phyloP scores from a whole-genome alignment of 345 rosid genomes.

The Turnera subulata region DNA sequence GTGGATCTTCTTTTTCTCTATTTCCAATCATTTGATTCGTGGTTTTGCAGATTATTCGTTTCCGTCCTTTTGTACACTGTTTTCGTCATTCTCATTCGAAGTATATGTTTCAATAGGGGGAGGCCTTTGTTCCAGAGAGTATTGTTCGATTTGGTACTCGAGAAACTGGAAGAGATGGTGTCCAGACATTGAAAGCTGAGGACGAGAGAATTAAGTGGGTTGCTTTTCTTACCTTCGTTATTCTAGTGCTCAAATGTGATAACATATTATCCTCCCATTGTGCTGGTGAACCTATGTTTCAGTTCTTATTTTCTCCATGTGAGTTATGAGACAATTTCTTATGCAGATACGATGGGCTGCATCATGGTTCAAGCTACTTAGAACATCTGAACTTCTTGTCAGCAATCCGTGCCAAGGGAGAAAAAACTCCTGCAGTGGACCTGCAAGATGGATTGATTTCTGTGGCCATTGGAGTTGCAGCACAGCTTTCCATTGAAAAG shows the following conservation, averaged over 20 bases:
- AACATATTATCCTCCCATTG: too few species aligned
- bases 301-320: not conserved
- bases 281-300: too few species aligned
- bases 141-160: conserved; percentile 64
- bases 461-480: conserved; percentile 96
- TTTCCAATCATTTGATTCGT: not conserved
- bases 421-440: conserved; percentile 53
- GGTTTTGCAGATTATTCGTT: too few species aligned
- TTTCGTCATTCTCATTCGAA: not conserved
- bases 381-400: conserved; percentile 78
- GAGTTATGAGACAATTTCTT: not conserved
- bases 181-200: conserved; percentile 57
- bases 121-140: conserved; percentile 88
- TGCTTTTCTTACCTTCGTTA: not conserved
- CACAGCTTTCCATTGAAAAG: conserved; percentile 77
- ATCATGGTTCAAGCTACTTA: conserved; percentile 91
- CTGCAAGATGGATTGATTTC: conserved; percentile 87
- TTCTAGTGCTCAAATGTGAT: too few species aligned
- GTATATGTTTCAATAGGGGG: conserved; percentile 49
- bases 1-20: conserved; percentile 18
- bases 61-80: too few species aligned
- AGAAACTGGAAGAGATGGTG: conserved; percentile 62
- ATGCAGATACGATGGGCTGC: conserved; percentile 79
- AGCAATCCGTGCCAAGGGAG: conserved; percentile 51
- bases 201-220: conserved; percentile 67